Percentiles rank a stretch among this genome's conserved stretches.
Evolutionary conservation across 805 yeast genomes (phyloP).

Genomic region (Suhomyces canberraensis): DNA sequence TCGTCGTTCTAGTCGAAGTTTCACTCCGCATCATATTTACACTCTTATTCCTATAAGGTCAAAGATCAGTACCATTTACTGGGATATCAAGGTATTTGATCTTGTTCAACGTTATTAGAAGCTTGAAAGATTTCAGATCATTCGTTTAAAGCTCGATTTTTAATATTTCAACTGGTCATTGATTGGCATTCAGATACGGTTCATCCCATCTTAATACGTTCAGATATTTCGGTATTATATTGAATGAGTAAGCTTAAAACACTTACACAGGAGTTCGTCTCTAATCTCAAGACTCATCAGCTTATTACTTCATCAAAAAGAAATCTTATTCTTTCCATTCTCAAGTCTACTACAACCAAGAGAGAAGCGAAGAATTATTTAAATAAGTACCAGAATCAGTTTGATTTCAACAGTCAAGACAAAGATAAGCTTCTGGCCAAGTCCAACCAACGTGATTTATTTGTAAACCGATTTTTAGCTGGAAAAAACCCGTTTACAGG

Average conservation of each 20-base stretch:
- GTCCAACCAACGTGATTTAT: conserved; percentile 29
- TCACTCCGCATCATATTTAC: too few relatives aligned
- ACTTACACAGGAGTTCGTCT: conserved; percentile 30
- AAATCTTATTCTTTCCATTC: conserved; percentile 76
- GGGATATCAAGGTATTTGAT: too few relatives aligned
- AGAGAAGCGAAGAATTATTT: conserved; percentile 85
- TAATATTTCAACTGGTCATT: too few relatives aligned
- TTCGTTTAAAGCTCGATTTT: too few relatives aligned
- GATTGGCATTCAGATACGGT: too few relatives aligned
- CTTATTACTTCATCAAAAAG: conserved; percentile 47
- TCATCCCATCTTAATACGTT: too few relatives aligned
- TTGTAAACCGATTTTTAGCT: conserved; percentile 31
- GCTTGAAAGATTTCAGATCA: too few relatives aligned
- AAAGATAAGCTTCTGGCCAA: conserved; percentile 11
- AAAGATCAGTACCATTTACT: too few relatives aligned
- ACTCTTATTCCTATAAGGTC: too few relatives aligned
- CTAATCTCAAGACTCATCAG: conserved; percentile 34
- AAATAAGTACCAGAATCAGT: conserved; percentile 58
- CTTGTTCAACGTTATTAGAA: too few relatives aligned
- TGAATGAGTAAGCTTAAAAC: conserved; percentile 32
- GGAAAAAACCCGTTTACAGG: conserved; percentile 32
- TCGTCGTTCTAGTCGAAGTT: too few relatives aligned
- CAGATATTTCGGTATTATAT: too few relatives aligned
- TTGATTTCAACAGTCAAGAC: conserved; percentile 18
- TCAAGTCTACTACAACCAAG: conserved; percentile 89